Evolutionary conservation across 768 basidiomycete genomes (phyloP).

Genomic region (Gloeopeniophorella convolvens): DNA sequence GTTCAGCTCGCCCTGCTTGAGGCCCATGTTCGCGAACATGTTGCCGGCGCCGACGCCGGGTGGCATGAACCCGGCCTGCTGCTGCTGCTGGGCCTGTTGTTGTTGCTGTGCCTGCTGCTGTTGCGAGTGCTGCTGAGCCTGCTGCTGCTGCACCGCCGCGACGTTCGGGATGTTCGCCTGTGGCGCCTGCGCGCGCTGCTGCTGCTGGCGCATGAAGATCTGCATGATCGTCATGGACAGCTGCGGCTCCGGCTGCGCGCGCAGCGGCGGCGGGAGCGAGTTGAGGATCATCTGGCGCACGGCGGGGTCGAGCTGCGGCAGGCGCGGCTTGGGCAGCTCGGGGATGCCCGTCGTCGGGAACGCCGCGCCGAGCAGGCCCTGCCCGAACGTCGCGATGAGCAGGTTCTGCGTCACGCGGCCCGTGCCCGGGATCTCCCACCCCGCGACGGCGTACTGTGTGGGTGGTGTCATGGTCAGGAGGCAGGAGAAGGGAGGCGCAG

Average conservation of each 20-base stretch:
- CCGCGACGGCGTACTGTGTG: conserved; percentile 16
- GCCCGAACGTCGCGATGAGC: conserved; percentile 16
- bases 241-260: conserved; percentile 2
- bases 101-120: neutral
- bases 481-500: neutral
- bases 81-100: conserved; percentile 7
- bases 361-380: conserved; percentile 13
- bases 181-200: neutral
- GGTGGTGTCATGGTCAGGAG: neutral
- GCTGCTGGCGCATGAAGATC: neutral
- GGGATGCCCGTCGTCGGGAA: conserved; percentile 18
- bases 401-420: conserved; percentile 7
- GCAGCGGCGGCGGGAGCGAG: neutral
- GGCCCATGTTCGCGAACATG: conserved; percentile 11
- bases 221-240: conserved; percentile 3
- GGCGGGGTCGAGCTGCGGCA: neutral
- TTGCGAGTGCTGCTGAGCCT: neutral
- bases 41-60: neutral
- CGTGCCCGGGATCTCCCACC: conserved; percentile 17
- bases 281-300: conserved; percentile 7
- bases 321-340: conserved; percentile 7
- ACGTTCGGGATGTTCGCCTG: conserved; percentile 1
- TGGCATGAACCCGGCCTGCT: no score
- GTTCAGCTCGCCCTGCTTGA: conserved; percentile 19
- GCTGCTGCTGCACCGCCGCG: neutral